Base-by-base conservation (phyloP, 176 grass and related monocot species). In the Musa schizocarpa region DNA sequence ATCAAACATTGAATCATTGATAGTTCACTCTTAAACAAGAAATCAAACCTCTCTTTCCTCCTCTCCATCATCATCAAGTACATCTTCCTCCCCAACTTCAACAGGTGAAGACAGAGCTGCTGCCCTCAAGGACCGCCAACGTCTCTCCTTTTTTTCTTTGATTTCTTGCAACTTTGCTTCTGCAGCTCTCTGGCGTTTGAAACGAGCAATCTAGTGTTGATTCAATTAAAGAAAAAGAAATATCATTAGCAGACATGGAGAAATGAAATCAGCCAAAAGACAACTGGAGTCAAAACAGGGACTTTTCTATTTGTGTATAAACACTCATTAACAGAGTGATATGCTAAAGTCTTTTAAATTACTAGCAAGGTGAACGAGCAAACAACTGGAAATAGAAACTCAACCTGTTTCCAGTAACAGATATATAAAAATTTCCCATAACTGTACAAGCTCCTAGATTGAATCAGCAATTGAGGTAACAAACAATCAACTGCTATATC, bases 151-250 rank as follows among this genome's bases (percentile, higher is more conserved):
- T 74, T 84, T 93, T 79, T 98, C 86, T 86, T 74, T 91, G 55
- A 93, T 87, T 76, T 98, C 95, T 79, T 91, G 88, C 70, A 98
- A 82, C 78, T 91, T 98, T 59, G 88, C 75, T 83, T 93, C 82
- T 65, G 88, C 86, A 56, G 95, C 95, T 25, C 73, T 98, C 65
- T 91, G 95, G 63, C 88, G 74, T 71, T 82, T 93, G 78, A 91
- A 98, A 65, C 81, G 69, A 68, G 90, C 81, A 91, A 94, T 75
- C 95, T 98, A 72, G 11, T 27, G 49, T 65, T 55, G 68, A 86
- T 67, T 20, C 64, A 53, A 48, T 50, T 1, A 23, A 16, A 54
- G 68, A 56, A 11, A 59, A 9, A 53, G 11, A 49, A 54, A 21
- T 29, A 3, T 50, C 61, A 53, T 50, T 20, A 19, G 1, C 13